A percentile compares a stretch with the other conserved stretches of the same genome.
Evolutionary conservation across 176 grass and related monocot genomes (phyloP).

Genomic region (Dactylis glomerata): DNA sequence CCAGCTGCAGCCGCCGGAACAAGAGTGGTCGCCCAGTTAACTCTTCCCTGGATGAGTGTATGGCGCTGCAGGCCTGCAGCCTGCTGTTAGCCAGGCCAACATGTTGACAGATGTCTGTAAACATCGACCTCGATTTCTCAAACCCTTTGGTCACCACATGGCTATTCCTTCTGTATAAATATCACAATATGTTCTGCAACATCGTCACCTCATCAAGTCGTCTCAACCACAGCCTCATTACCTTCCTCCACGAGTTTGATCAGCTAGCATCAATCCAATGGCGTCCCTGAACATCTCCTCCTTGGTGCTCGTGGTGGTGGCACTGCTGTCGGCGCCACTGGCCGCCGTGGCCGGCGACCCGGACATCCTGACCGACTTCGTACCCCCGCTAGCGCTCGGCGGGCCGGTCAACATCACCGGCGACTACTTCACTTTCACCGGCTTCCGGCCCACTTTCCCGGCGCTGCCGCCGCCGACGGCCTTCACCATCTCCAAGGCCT

Average conservation of each 20-base stretch:
- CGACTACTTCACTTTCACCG: constrained; percentile 14
- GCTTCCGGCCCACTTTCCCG: background rate
- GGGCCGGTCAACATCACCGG: background rate
- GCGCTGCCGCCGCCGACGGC: background rate
- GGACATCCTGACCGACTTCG: constrained; percentile 41
- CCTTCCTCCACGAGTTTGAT: background rate
- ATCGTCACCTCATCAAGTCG: background rate
- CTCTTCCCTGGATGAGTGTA: background rate
- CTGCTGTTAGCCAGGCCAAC: background rate
- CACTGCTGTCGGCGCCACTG: background rate
- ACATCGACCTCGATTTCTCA: background rate
- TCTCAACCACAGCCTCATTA: background rate
- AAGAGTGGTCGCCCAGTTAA: background rate
- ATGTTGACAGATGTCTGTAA: background rate
- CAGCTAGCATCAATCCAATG: background rate
- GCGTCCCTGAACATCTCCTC: background rate
- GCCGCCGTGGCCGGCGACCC: constrained; percentile 18
- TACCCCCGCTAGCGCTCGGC: background rate
- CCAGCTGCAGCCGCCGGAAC: background rate
- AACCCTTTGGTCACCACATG: background rate
- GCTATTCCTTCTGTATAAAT: background rate
- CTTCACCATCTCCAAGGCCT: constrained; percentile 15
- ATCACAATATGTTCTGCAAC: background rate
- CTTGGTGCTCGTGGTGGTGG: background rate
- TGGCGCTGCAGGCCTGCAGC: background rate